Percentiles rank a stretch among this genome's conserved stretches.
Evolutionary conservation across 2,329 filamentous ascomycete genomes (phyloP).

Genomic region (Scedosporium apiospermum): DNA sequence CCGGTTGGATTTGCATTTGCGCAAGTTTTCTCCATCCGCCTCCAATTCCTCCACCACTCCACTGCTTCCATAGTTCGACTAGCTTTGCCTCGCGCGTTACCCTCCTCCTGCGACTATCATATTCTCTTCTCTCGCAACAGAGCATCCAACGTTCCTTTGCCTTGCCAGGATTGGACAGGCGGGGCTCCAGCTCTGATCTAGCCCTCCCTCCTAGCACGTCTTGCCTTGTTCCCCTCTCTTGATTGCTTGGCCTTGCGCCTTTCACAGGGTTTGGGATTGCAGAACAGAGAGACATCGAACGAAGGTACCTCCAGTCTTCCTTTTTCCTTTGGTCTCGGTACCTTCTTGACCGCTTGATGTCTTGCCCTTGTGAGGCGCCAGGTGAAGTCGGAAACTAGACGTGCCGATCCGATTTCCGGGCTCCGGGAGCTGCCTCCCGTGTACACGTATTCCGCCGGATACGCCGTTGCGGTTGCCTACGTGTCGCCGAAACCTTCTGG

Average conservation of each 20-base stretch:
- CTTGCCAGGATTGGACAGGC: not conserved
- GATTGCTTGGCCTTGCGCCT: not conserved
- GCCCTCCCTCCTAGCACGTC: not conserved
- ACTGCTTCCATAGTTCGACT: not conserved
- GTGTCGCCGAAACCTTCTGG: not conserved
- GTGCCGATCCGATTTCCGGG: not conserved
- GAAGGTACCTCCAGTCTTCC: not conserved
- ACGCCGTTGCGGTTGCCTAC: not conserved
- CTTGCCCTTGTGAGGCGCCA: not conserved
- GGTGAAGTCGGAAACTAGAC: not conserved
- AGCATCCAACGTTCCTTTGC: not conserved
- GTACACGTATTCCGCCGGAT: not conserved
- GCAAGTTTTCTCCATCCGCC: not conserved
- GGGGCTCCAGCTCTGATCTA: not conserved
- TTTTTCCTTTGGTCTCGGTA: not conserved
- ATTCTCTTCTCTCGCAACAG: not conserved
- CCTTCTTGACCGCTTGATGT: not conserved
- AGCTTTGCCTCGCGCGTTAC: not conserved
- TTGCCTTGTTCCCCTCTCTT: not conserved
- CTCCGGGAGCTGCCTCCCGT: not conserved
- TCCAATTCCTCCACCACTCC: not conserved
- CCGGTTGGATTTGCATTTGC: not conserved
- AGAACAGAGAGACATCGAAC: not conserved
- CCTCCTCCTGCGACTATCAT: not conserved
- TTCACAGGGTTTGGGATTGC: not conserved